Base-by-base conservation (phyloP, 1,284 basidiomycete species). In the Sporisorium reilianum region DNA sequence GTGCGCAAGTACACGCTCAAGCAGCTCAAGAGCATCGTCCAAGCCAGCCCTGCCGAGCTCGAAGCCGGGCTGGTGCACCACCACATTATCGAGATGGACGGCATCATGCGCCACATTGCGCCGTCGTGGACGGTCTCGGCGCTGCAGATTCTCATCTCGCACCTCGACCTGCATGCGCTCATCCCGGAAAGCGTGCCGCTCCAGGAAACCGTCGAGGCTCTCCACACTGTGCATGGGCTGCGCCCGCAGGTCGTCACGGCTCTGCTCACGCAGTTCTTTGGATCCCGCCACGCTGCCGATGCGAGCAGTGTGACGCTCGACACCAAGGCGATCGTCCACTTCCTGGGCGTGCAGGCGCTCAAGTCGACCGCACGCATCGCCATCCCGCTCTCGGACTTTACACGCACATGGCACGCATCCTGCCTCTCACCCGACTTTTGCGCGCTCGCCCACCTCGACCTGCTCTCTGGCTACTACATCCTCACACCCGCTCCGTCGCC, bases 1-100 rank as follows among this genome's bases (percentile, higher is more conserved):
- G 55, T 55, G 20, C 51, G 77, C 32, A 75, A 62, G 36, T 84
- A 83, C 58, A 82, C 75, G n/a, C 66, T 71, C 41, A 64, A 63
- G 34, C 76, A 84, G 59, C 63, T 84, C 18, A 64, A 69, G 34
- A 77, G 73, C 38, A 71, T 84, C 28, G 79, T 84, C 14, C 82
- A 84, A 46, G 80, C 82, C 0, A 80, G 77, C 40, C 76, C 78
- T 2, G 53, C 30, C 1, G 82, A 83, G 52, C 64, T 84, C 20
- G 54, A 59, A 10, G 36, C 62, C 11, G 82, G 79, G 5, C 55
- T 80, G 20, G 46, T 65, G 10, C 52, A 63, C 8, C 60, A 75
- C 20, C 76, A 79, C 16, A 63, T 83, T 16, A 54, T 84, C 25
- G 64, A 75, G 50, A 63, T 83, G 30, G 79, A 80, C 46, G 80